A percentile compares a stretch with the other conserved stretches of the same genome.
These are phyloP conservation scores for Fomitopsis pinicola DNA, from an alignment of 1,284 basidiomycete species.

Conservation along the genomic window DNA sequence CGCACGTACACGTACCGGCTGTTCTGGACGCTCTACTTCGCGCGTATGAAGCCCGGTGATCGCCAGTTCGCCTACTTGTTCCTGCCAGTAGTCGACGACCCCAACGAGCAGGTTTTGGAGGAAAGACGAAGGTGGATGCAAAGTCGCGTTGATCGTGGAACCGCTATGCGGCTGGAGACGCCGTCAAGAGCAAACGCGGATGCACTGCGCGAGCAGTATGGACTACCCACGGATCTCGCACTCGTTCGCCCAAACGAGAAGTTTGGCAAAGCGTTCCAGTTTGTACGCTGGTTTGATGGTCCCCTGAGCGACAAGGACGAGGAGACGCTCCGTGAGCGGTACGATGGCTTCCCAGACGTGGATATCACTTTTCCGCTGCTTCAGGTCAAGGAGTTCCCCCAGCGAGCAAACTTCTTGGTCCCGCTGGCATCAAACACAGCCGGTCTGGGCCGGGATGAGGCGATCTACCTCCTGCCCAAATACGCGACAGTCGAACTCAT, in stretches of 20 bases:
- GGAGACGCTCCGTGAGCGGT: constrained; percentile 34
- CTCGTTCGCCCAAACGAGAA: constrained; percentile 43
- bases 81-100: constrained; percentile 33
- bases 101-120: constrained; percentile 38
- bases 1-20: constrained; percentile 50
- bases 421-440: constrained; percentile 32
- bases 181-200: constrained; percentile 29
- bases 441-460: constrained; percentile 17
- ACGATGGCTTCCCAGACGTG: constrained; percentile 30
- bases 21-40: constrained; percentile 52
- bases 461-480: constrained; percentile 39
- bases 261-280: constrained; percentile 44
- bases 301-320: constrained; percentile 46
- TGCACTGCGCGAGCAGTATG: constrained; percentile 40
- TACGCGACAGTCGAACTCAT: constrained; percentile 44
- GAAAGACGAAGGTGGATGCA: constrained; percentile 41
- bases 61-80: constrained; percentile 62
- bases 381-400: constrained; percentile 44
- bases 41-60: constrained; percentile 43
- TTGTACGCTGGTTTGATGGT: constrained; percentile 50
- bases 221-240: constrained; percentile 45
- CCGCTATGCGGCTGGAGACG: constrained; percentile 11
- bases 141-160: constrained; percentile 8
- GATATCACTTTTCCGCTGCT: constrained; percentile 58
- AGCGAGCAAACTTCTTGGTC: constrained; percentile 57